These are phyloP conservation scores for Thecaphora thlaspeos DNA, from an alignment of 1,284 basidiomycete species.

Conservation along the genomic window DNA sequence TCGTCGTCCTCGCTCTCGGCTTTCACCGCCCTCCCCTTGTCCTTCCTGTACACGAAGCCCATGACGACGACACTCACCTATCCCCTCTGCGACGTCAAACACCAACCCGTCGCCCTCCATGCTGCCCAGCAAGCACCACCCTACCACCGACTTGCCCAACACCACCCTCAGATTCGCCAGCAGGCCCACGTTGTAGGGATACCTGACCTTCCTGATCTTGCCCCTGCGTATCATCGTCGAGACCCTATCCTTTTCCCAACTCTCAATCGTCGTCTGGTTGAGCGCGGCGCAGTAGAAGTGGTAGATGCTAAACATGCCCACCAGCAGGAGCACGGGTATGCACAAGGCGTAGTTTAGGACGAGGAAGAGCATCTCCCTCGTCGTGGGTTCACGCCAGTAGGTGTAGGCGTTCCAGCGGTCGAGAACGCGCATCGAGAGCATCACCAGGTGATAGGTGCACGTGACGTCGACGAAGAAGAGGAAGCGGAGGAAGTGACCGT, in stretches of 20 bases:
- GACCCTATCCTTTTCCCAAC: constrained; percentile 95
- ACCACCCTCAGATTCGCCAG: constrained; percentile 73
- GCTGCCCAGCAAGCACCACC: constrained; percentile 78
- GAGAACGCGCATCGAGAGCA: constrained; percentile 34
- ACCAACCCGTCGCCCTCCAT: constrained; percentile 70
- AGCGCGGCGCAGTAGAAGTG: constrained; percentile 77
- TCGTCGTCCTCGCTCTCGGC: constrained; percentile 4
- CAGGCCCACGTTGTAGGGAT: constrained; percentile 81
- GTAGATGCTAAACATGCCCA: constrained; percentile 75
- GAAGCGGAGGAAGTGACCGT: constrained; percentile 58
- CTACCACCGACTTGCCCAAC: constrained; percentile 70
- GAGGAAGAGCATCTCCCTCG: constrained; percentile 74
- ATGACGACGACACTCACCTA: constrained; percentile 8
- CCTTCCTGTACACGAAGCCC: neutral
- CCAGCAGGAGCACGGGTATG: constrained; percentile 77
- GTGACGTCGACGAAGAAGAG: constrained; percentile 77
- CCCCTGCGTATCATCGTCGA: constrained; percentile 80
- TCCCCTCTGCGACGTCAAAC: constrained; percentile 58
- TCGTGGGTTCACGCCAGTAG: constrained; percentile 69
- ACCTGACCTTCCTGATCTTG: constrained; percentile 78
- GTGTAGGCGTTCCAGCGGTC: constrained; percentile 41
- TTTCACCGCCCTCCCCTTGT: neutral
- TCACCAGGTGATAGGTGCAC: constrained; percentile 60
- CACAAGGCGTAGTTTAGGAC: constrained; percentile 84
- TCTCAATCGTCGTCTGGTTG: constrained; percentile 94